A percentile compares a stretch with the other conserved stretches of the same genome.
Conservation (phyloP, 2,329 filamentous ascomycete species). For the Penicillium psychrosexuale region DNA sequence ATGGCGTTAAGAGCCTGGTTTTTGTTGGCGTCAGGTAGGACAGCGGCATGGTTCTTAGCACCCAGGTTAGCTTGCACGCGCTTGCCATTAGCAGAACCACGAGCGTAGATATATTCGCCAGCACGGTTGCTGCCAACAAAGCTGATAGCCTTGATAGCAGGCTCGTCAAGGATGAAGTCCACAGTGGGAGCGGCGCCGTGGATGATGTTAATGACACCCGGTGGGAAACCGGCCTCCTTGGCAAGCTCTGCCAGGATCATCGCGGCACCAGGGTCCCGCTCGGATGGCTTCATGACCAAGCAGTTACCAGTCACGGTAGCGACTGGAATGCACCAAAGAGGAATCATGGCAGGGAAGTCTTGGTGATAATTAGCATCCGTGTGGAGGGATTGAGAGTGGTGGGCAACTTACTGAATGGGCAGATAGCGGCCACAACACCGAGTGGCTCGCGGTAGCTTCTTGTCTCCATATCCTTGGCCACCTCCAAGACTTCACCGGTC, state of each 20-base stretch:
- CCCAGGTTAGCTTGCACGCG: slow-evolving; percentile 67
- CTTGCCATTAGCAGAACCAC: slow-evolving; percentile 67
- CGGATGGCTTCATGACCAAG: slow-evolving; percentile 63
- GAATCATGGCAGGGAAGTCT: slow-evolving; percentile 71
- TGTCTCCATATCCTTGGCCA: slow-evolving; percentile 69
- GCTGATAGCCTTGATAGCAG: slow-evolving; percentile 65
- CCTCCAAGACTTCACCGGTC: slow-evolving; percentile 64
- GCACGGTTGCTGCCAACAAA: slow-evolving; percentile 68
- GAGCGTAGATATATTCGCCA: slow-evolving; percentile 66
- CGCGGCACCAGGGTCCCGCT: slow-evolving; percentile 62
- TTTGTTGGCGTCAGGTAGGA: slow-evolving; percentile 67
- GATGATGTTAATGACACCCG: slow-evolving; percentile 64
- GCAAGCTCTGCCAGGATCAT: slow-evolving; percentile 66
- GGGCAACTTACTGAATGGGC: slow-evolving; percentile 57
- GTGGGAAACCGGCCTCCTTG: slow-evolving; percentile 62
- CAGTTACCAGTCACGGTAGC: slow-evolving; percentile 65
- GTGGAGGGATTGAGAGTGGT: not conserved
- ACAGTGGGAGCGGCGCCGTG: slow-evolving; percentile 64
- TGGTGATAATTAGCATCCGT: slow-evolving; percentile 19
- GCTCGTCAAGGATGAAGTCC: slow-evolving; percentile 67
- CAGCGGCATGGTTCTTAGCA: slow-evolving; percentile 67
- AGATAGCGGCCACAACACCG: slow-evolving; percentile 63
- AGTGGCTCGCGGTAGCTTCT: slow-evolving; percentile 63
- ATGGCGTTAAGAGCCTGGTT: slow-evolving; percentile 66
- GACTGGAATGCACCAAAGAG: slow-evolving; percentile 64